Evolutionary conservation across 805 yeast genomes (phyloP).

Genomic region (Metschnikowia arizonensis): DNA sequence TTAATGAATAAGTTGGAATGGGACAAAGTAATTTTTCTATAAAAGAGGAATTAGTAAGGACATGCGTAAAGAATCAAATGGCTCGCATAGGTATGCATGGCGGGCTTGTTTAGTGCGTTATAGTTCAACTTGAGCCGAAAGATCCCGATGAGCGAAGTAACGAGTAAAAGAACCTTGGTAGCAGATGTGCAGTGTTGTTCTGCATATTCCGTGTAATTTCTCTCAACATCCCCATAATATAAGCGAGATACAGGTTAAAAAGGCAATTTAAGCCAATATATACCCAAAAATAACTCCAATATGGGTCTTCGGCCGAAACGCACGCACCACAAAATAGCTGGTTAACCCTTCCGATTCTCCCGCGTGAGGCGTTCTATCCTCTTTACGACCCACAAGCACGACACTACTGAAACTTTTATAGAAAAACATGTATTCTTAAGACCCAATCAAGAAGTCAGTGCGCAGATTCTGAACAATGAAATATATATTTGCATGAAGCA

Average conservation of each 20-base stretch:
- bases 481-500: slow-evolving; percentile 11
- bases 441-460: slow-evolving; percentile 10
- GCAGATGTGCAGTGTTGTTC: not conserved
- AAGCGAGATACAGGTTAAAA: not conserved
- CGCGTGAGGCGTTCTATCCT: not conserved
- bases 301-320: not conserved
- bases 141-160: slow-evolving; percentile 3
- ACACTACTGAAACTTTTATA: not conserved
- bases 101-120: not conserved
- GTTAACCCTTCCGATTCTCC: not conserved
- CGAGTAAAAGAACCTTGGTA: not conserved
- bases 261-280: not conserved
- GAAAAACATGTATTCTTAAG: slow-evolving; percentile 15
- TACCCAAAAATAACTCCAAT: slow-evolving; percentile 1
- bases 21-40: not conserved
- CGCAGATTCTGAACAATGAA: slow-evolving; percentile 14
- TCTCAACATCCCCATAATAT: not conserved
- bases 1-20: no score
- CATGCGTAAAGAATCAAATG: not conserved
- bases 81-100: slow-evolving; percentile 3
- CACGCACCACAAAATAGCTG: not conserved
- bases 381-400: not conserved
- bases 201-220: not conserved
- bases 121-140: slow-evolving; percentile 5
- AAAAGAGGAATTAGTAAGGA: not conserved